Evolutionary conservation across 441 rosid species (phyloP).

Genomic region (Populus hybrid): DNA sequence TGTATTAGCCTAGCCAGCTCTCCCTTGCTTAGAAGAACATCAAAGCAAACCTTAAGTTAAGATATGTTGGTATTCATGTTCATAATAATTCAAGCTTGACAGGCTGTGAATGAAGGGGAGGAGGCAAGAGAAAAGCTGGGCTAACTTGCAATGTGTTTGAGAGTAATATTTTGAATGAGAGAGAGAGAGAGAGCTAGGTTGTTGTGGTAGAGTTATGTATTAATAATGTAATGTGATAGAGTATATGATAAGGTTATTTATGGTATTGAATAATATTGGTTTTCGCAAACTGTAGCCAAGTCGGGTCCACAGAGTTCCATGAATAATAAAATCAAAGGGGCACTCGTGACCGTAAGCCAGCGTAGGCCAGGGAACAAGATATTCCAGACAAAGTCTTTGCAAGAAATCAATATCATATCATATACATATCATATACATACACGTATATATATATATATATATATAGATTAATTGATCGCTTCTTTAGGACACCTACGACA

Average conservation of each 20-base stretch:
- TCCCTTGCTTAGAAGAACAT: slow-evolving; percentile 34
- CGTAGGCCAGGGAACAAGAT: slow-evolving; percentile 32
- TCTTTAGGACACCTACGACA: not conserved
- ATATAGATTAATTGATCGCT: not conserved
- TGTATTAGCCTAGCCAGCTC: slow-evolving; percentile 9
- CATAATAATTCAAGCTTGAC: slow-evolving; percentile 54
- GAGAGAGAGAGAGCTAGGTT: not conserved
- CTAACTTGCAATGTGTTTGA: slow-evolving; percentile 18
- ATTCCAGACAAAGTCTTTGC: slow-evolving; percentile 37
- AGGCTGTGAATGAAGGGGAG: slow-evolving; percentile 41
- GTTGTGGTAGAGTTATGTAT: not conserved
- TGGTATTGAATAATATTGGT: not conserved
- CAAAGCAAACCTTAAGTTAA: slow-evolving; percentile 31
- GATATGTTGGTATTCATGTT: slow-evolving; percentile 15
- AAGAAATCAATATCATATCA: slow-evolving; percentile 13
- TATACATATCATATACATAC: too few relatives aligned
- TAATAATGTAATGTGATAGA: not conserved
- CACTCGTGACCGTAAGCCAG: not conserved
- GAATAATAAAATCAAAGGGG: slow-evolving; percentile 10
- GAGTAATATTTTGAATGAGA: slow-evolving; percentile 9
- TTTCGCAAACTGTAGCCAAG: slow-evolving; percentile 10
- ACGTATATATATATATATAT: too few relatives aligned
- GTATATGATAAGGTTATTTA: too few relatives aligned
- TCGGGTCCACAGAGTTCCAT: slow-evolving; percentile 19
- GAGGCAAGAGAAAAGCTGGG: slow-evolving; percentile 19